A percentile compares a stretch with the other conserved stretches of the same genome.
Conservation (phyloP, 1,139 yeast species). For the Geotrichum klebahnii region DNA sequence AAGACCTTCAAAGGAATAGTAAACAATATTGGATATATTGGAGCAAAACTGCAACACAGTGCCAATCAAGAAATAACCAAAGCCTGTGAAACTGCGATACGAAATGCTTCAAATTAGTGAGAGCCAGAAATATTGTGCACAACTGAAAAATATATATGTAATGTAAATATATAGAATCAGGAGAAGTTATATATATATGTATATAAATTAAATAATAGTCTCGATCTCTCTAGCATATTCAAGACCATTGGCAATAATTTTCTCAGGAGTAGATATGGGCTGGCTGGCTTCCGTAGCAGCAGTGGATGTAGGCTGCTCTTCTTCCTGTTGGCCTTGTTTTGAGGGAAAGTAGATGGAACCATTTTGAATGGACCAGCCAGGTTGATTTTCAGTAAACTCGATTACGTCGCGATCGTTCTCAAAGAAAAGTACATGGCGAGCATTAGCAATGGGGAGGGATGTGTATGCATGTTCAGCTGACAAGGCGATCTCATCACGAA, state of each 20-base stretch:
- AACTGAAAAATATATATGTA: conserved; percentile 4
- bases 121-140: no score
- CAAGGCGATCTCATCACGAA: conserved; percentile 82
- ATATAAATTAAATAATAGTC: conserved; percentile 57
- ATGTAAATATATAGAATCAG: neutral
- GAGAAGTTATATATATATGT: conserved; percentile 3
- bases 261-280: conserved; percentile 37
- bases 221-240: conserved; percentile 83
- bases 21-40: conserved; percentile 21
- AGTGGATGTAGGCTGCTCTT: neutral
- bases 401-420: conserved; percentile 65
- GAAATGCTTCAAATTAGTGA: conserved; percentile 15
- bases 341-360: conserved; percentile 58
- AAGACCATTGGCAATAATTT: conserved; percentile 59
- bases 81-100: conserved; percentile 16
- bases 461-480: conserved; percentile 78
- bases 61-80: conserved; percentile 1
- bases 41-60: conserved; percentile 12
- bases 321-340: conserved; percentile 22
- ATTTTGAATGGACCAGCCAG: conserved; percentile 56
- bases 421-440: conserved; percentile 74
- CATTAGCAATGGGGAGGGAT: conserved; percentile 72
- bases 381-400: conserved; percentile 51
- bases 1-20: conserved; percentile 14
- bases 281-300: conserved; percentile 25